phyloP scores from a whole-genome alignment of 805 yeast species.

The Lachancea thermotolerans region DNA sequence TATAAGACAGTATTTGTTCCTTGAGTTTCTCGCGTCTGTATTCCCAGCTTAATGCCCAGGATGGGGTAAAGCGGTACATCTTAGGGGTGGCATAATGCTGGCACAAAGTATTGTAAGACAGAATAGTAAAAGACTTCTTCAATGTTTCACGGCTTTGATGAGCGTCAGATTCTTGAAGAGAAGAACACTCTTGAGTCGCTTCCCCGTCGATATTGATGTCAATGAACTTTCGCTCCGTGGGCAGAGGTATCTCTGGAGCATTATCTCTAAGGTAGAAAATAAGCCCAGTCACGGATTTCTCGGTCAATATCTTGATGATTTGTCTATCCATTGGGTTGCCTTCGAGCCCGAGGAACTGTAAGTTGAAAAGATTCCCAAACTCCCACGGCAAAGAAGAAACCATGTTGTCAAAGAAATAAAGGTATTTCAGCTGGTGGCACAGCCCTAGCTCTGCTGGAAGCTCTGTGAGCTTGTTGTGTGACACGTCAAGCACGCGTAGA shows the following conservation, averaged over 20 bases:
- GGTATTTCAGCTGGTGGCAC: slow-evolving; percentile 69
- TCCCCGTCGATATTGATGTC: slow-evolving; percentile 74
- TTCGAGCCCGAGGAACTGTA: slow-evolving; percentile 85
- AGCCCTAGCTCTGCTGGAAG: slow-evolving; percentile 85
- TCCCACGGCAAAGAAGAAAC: slow-evolving; percentile 70
- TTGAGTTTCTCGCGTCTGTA: slow-evolving; percentile 73
- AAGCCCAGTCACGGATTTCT: slow-evolving; percentile 78
- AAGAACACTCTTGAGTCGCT: slow-evolving; percentile 24
- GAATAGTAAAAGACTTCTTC: slow-evolving; percentile 54
- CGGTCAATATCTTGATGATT: slow-evolving; percentile 60
- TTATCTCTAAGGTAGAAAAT: slow-evolving; percentile 76
- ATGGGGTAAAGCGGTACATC: slow-evolving; percentile 89
- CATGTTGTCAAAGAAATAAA: slow-evolving; percentile 84
- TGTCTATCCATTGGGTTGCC: slow-evolving; percentile 79
- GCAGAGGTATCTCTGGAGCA: slow-evolving; percentile 59
- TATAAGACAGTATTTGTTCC: slow-evolving; percentile 58
- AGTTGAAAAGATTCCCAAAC: slow-evolving; percentile 77
- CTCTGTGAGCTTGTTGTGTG: slow-evolving; percentile 62
- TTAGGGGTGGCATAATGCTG: slow-evolving; percentile 92
- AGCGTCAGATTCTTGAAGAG: slow-evolving; percentile 28
- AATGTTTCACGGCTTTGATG: slow-evolving; percentile 18
- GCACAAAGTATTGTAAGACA: slow-evolving; percentile 88
- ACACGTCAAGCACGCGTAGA: slow-evolving; percentile 76
- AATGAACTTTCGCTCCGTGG: slow-evolving; percentile 78
- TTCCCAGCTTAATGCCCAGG: slow-evolving; percentile 96